Evolutionary conservation across 768 basidiomycete species (phyloP), one percentile per base, ranked within the genome.

Genomic region (Macrocybe gigantea): DNA sequence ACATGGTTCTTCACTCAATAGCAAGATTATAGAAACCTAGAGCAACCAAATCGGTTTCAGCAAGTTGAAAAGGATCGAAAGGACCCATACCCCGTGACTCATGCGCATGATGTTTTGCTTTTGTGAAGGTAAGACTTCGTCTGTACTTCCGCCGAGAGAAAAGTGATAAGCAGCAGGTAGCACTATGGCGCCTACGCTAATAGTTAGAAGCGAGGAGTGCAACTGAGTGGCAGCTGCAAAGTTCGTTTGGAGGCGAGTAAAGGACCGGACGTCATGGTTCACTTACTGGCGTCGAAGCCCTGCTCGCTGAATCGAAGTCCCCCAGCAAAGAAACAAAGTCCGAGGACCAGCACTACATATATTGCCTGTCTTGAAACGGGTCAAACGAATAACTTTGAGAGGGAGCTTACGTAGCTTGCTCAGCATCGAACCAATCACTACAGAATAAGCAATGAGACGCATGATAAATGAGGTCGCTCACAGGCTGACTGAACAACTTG

Each of bases 321-420:
- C 10, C 89, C 88, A 0, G 88, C 89, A 52, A 92, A 85, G 65
- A 91, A 88, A 55, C 87, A 88, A 64, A 92, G 79, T 12, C 90
- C 90, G 8, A 92, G 75, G 12, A 93, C 88, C 36, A 93, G 78
- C 1, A 93, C 88, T 90, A 38, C 14, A 22, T 22, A 22, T 22
- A 22, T 22, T 22, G 34, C 13, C 13, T 41, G 12, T 41, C 33
- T 36, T 42, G 44, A 49, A 22, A 7, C 32, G 34, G 30, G 5
- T 36, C n/a, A 7, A 33, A 14, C 7, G 22, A 15, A 41, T 22
- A 5, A 41, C 14, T 15, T 11, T 8, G 7, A 32, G 22, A 35
- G 5, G 5, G 10, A 14, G 58, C 79, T 33, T 53, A 81, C 80
- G 62, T 47, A 88, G 70, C 65, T 90, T 92, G 58, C 83, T 86